phyloP scores from a whole-genome alignment of 345 rosid genomes.

The Linum tenue region DNA sequence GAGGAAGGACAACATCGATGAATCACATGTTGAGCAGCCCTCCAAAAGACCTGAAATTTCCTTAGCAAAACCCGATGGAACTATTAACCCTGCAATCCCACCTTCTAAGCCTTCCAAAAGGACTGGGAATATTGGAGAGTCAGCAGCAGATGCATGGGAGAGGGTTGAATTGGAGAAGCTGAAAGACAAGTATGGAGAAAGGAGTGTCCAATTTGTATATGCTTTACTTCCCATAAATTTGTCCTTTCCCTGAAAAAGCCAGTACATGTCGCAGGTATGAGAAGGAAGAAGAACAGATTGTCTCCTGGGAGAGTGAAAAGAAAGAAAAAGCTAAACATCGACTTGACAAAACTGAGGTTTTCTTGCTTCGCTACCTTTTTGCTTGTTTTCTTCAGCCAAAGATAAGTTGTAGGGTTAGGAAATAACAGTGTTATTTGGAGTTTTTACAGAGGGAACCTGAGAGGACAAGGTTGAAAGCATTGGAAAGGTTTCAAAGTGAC shows the following conservation, averaged over 20 bases:
- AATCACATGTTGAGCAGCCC: not conserved
- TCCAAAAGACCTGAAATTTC: not conserved
- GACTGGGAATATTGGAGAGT: slow-evolving; percentile 15
- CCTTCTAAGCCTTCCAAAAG: slow-evolving; percentile 12
- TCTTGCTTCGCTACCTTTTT: not conserved
- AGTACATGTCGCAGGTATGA: slow-evolving; percentile 40
- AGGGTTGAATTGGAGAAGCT: slow-evolving; percentile 42
- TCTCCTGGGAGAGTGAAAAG: slow-evolving; percentile 50
- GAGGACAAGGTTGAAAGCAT: slow-evolving; percentile 33
- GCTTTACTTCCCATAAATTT: not conserved
- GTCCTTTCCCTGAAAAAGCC: slow-evolving; percentile 2
- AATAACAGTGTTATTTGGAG: slow-evolving; percentile 14
- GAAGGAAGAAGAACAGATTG: slow-evolving; percentile 31
- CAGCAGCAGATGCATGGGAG: slow-evolving; percentile 51
- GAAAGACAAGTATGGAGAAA: slow-evolving; percentile 29
- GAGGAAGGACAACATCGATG: slow-evolving; percentile 11
- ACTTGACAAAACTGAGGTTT: slow-evolving; percentile 54
- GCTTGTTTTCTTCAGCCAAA: not conserved
- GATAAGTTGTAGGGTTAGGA: slow-evolving; percentile 4
- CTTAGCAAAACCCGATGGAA: slow-evolving; percentile 14
- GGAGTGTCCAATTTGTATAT: not conserved
- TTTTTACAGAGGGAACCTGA: slow-evolving; percentile 34
- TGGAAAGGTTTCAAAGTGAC: slow-evolving; percentile 27
- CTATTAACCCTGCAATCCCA: slow-evolving; percentile 14
- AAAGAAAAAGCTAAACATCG: slow-evolving; percentile 41